Conservation (phyloP, 2,329 filamentous ascomycete genomes). For the Balansia obtecta region DNA sequence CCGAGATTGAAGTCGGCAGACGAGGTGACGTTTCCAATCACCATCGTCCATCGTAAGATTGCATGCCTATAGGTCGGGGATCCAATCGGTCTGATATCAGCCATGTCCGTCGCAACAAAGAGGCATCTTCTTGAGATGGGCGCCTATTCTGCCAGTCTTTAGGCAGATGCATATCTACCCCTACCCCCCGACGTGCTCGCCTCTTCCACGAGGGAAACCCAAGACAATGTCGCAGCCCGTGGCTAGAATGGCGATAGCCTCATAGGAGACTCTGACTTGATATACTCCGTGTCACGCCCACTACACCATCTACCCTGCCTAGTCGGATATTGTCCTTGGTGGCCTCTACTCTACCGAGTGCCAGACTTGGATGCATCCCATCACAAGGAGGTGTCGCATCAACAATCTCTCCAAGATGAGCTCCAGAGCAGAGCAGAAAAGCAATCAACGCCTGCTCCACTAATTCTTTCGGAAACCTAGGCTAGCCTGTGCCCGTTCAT, state of each 20-base stretch:
- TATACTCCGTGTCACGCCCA: neutral
- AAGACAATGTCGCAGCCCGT: neutral
- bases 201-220: neutral
- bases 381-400: neutral
- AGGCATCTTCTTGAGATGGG: neutral
- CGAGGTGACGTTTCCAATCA: too few species aligned
- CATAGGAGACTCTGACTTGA: neutral
- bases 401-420: neutral
- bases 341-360: too few species aligned
- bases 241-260: neutral
- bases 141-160: neutral
- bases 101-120: too few species aligned
- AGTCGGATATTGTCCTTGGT: too few species aligned
- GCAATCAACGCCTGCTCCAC: neutral
- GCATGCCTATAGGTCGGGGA: neutral
- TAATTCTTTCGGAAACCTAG: neutral
- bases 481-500: neutral
- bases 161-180: too few species aligned
- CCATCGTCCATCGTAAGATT: neutral
- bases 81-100: neutral
- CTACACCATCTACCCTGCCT: neutral
- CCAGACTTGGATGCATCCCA: too few species aligned
- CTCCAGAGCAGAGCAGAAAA: neutral
- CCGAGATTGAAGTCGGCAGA: slow-evolving; percentile 3
- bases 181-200: too few species aligned